A percentile compares a stretch with the other conserved stretches of the same genome.
Evolutionary conservation across 805 yeast species (phyloP).

Genomic region (Candida jianshihensis): DNA sequence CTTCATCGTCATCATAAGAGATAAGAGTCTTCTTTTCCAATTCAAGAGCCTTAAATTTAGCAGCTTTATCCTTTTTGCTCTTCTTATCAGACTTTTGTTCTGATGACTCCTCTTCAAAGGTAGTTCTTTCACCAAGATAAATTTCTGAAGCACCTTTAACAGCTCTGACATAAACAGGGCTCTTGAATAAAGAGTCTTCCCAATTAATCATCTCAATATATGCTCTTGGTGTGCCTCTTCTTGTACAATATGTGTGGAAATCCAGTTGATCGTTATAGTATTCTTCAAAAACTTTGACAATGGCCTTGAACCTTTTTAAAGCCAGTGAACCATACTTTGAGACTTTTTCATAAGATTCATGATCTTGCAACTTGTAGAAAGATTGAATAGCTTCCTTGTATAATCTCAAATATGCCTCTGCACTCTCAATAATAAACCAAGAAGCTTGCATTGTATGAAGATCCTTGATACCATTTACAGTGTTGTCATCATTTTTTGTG

Average conservation of each 20-base stretch:
- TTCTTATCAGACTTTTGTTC: conserved; percentile 34
- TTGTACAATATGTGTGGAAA: conserved; percentile 87
- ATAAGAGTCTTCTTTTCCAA: conserved; percentile 38
- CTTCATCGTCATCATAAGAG: conserved; percentile 42
- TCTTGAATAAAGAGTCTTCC: conserved; percentile 69
- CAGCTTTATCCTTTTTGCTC: conserved; percentile 50
- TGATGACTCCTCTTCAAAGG: conserved; percentile 6
- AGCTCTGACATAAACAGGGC: conserved; percentile 69
- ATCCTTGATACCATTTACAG: conserved; percentile 74
- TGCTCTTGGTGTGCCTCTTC: conserved; percentile 85
- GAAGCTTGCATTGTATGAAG: conserved; percentile 84
- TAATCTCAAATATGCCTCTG: conserved; percentile 68
- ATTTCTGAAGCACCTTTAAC: conserved; percentile 55
- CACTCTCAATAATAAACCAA: conserved; percentile 83
- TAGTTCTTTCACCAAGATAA: conserved; percentile 25
- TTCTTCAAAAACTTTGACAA: conserved; percentile 60
- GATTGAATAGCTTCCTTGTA: conserved; percentile 38
- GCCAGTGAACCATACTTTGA: conserved; percentile 61
- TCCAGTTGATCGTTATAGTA: conserved; percentile 84
- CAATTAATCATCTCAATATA: conserved; percentile 72
- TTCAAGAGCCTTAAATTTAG: conserved; percentile 46
- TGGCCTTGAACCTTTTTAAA: conserved; percentile 66
- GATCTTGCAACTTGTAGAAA: conserved; percentile 11
- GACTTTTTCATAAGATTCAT: conserved; percentile 25
- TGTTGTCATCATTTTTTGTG: conserved; percentile 75